These are phyloP conservation scores for Hypoxylon rubiginosum DNA, from an alignment of 2,329 filamentous ascomycete genomes.

Conservation along the genomic window DNA sequence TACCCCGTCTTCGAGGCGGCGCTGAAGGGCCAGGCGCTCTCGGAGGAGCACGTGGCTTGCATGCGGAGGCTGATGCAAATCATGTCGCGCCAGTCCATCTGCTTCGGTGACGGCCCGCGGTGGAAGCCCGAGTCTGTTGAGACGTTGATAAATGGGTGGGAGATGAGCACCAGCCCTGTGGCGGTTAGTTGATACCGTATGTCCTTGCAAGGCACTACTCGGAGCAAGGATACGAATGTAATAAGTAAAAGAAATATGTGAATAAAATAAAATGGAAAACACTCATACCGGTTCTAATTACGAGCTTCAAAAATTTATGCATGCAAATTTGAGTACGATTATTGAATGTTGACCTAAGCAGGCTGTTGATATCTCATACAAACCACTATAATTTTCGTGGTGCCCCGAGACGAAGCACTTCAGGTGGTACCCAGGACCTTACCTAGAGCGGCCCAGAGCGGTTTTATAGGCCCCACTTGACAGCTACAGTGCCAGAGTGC, in stretches of 20 bases:
- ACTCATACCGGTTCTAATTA: no score
- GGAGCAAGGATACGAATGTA: no score
- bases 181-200: conserved; percentile 1
- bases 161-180: conserved; percentile 8
- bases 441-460: no score
- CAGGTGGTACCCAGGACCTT: neutral
- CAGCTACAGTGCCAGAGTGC: neutral
- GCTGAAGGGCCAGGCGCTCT: conserved; percentile 25
- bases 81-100: conserved; percentile 32
- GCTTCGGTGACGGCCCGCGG: conserved; percentile 36
- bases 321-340: no score
- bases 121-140: conserved; percentile 33
- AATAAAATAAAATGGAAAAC: neutral
- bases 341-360: no score
- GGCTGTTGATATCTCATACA: no score
- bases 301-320: no score
- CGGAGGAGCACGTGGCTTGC: conserved; percentile 24
- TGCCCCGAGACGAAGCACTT: no score
- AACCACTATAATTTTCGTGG: no score
- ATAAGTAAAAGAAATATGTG: neutral
- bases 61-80: conserved; percentile 32
- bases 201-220: no score
- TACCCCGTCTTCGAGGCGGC: conserved; percentile 35
- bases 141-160: conserved; percentile 24
- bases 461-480: neutral